Base-by-base conservation (phyloP, 352 stramenopile genomes). In the Globisporangium rhizosaccharum region DNA sequence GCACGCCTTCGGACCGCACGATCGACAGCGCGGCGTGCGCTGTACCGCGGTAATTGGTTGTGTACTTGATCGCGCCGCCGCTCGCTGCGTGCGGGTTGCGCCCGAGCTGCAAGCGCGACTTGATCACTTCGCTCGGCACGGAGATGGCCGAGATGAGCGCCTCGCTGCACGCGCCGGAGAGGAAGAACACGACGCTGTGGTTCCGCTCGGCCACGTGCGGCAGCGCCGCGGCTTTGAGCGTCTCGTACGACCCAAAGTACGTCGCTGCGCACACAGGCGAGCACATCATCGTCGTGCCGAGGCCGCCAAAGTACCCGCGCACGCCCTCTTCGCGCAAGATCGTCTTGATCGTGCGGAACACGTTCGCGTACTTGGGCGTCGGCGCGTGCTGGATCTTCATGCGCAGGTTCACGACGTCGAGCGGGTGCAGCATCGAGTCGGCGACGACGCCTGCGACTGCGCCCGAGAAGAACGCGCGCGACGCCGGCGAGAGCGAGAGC, bases 231-330 rank as follows among this genome's bases (percentile, higher is more conserved):
- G 69, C 66, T 62, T 94, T 94, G 45, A 89, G 54, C 53, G 81
- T 82, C 68, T 94, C 82, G 72, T 94, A 94, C 46, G 73, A 75
- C 30, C 78, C 74, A 53, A 92, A 94, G 58, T 94, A 94, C 37
- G 82, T 72, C 15, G 82, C 81, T 0, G 82, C 73, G 61, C 76
- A 89, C 60, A 91, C 71, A 2, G 82, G 82, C 41, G 85, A 90
- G 41, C 72, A 78, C 61, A 90, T 63, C 56, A 91, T 66, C 39
- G 85, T 92, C n/a, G 82, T 91, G 57, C 72, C 70, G 9, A 90
- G 66, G 0, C 85, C 85, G 25, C 78, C 75, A 51, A 90, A 90
- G 66, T 85, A 90, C 17, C 80, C 85, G 11, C 79, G 76, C 2
- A 92, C 44, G 26, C 82, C 84, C 63, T 94, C 84, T 53, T 92